Evolutionary conservation across 208 protist species (phyloP).

Genomic region (Leishmania tropica): DNA sequence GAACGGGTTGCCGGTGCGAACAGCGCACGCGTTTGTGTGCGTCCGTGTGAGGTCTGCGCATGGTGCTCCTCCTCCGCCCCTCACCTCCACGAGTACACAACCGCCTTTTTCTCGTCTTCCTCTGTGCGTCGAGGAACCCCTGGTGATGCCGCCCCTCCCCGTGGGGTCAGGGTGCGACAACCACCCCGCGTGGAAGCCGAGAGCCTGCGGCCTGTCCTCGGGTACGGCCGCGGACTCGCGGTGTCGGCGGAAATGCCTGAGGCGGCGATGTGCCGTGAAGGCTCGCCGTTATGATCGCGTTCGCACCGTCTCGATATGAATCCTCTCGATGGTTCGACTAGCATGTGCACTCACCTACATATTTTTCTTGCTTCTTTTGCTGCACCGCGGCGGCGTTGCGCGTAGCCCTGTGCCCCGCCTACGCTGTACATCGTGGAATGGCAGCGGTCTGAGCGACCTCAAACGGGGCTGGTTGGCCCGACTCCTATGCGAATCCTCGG

Average conservation of each 20-base stretch:
- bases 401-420: not conserved
- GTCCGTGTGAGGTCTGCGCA: not conserved
- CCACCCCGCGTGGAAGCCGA: too few species aligned
- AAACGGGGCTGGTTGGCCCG: not conserved
- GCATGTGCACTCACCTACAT: not conserved
- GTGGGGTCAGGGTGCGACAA: not conserved
- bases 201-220: not conserved
- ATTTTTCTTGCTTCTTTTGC: not conserved
- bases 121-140: not conserved
- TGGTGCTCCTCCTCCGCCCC: not conserved
- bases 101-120: not conserved
- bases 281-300: not conserved
- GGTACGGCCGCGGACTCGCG: too few species aligned
- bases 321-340: too few species aligned
- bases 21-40: not conserved
- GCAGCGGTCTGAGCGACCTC: not conserved
- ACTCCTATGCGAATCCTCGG: not conserved
- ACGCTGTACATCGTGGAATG: not conserved
- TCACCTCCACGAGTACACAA: not conserved
- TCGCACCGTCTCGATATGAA: not conserved
- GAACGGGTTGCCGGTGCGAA: not conserved
- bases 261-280: not conserved
- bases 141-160: too few species aligned
- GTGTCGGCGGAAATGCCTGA: not conserved
- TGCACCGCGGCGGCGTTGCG: not conserved